Evolutionary conservation across 345 rosid genomes (phyloP), one percentile per base, ranked within the genome.

Genomic region (Acer saccharum): DNA sequence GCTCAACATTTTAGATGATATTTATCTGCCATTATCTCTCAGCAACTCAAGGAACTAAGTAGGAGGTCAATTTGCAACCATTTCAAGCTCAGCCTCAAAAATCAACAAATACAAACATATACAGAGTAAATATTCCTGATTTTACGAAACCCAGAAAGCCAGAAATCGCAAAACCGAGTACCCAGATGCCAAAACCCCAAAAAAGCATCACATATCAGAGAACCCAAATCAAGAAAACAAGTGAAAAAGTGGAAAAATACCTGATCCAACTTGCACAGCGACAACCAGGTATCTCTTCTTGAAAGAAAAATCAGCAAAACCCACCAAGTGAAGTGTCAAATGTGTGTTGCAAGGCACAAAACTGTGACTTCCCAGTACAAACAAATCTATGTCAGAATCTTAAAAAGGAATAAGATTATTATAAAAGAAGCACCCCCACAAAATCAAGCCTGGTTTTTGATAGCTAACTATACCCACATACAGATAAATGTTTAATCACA

Each of bases 251-350:
- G 39, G 39, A 32, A 32, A 32, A 32, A 77, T 79, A 88, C 90
- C 89, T 86, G 85, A 83, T 84, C 81, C 32, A 76, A 80, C 69
- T 73, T 78, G 75, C 77, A 67, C 20, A 86, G 57, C 54, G 23
- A 58, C 23, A 67, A 71, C 20, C 58, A 69, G 72, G 73, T 65
- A 50, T 43, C 62, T 21, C 48, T 46, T 65, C 43, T 72, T 11
- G 52, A 70, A 54, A 55, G 55, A 76, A 21, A 58, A 3, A 10
- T 46, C 66, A 76, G 71, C 52, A 75, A 72, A 71, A 71, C 18
- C 46, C 58, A 70, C 60, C 54, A 14, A 35, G 18, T 41, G 14
- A 69, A 44, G 9, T n/a, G 3, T 65, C 39, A 32, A 32, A 32
- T 32, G 64, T 57, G 61, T 10, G 41, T 25, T 62, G 23, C 25